phyloP scores from a whole-genome alignment of 352 stramenopile genomes.

The Phytophthora citrophthora region DNA sequence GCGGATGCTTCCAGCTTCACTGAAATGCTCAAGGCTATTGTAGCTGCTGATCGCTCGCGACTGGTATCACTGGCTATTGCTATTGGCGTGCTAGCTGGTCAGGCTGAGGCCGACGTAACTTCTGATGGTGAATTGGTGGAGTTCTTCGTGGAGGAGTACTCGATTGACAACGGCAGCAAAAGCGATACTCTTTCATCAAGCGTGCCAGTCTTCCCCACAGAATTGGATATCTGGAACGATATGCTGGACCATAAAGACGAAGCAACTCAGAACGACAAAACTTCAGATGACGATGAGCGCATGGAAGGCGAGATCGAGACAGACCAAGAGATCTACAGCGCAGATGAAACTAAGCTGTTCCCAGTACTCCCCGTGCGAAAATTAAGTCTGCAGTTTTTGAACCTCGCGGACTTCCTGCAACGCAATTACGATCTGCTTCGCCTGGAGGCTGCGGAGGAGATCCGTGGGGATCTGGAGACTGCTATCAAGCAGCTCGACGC shows the following conservation, averaged over 20 bases:
- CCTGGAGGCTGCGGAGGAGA: conserved; percentile 89
- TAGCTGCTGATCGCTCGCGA: conserved; percentile 34
- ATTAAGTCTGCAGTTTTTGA: conserved; percentile 96
- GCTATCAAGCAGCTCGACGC: conserved; percentile 81
- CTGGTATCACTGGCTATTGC: conserved; percentile 48
- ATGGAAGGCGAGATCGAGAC: conserved; percentile 6
- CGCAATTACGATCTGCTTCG: conserved; percentile 93
- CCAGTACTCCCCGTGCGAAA: conserved; percentile 91
- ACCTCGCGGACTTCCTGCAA: conserved; percentile 93
- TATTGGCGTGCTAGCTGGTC: conserved; percentile 55
- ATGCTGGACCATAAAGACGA: conserved; percentile 39
- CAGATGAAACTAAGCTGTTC: conserved; percentile 49
- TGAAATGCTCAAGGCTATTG: conserved; percentile 46
- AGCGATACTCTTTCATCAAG: conserved; percentile 26
- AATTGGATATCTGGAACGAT: conserved; percentile 90
- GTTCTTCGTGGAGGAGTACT: conserved; percentile 67
- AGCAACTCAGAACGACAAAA: not conserved
- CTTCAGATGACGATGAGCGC: conserved; percentile 13
- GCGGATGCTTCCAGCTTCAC: conserved; percentile 48
- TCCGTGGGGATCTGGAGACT: conserved; percentile 87
- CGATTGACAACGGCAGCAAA: conserved; percentile 22
- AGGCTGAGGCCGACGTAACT: conserved; percentile 37
- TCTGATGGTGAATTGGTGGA: conserved; percentile 53
- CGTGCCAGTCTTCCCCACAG: conserved; percentile 73
- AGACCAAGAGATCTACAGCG: conserved; percentile 37